These are phyloP conservation scores for Berberis thunbergii DNA, from an alignment of 164 flowering plant species.

Conservation along the genomic window DNA sequence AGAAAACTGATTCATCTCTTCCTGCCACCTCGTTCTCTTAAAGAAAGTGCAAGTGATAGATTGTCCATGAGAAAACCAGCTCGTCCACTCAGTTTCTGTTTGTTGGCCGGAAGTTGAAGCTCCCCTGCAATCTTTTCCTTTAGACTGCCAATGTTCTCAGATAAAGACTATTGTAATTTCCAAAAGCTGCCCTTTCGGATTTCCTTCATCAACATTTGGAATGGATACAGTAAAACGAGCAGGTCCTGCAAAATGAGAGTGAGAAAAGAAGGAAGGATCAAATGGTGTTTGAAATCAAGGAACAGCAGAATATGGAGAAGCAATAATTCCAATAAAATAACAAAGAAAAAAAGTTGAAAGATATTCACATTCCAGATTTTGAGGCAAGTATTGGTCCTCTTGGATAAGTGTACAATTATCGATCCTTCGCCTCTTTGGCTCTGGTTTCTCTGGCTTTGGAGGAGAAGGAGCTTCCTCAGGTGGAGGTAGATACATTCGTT, in stretches of 20 bases:
- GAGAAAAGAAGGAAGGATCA: not conserved
- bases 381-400: slow-evolving; percentile 89
- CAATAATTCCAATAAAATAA: not conserved
- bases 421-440: slow-evolving; percentile 90
- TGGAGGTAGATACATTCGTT: slow-evolving; percentile 88
- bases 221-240: slow-evolving; percentile 58
- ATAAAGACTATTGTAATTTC: slow-evolving; percentile 77
- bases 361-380: slow-evolving; percentile 58
- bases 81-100: slow-evolving; percentile 95
- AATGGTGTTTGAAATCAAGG: not conserved
- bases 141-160: slow-evolving; percentile 86
- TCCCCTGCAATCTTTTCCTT: slow-evolving; percentile 98
- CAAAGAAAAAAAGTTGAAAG: not conserved
- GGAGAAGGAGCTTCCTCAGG: slow-evolving; percentile 91
- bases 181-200: slow-evolving; percentile 77
- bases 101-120: slow-evolving; percentile 93
- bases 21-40: slow-evolving; percentile 99
- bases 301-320: not conserved
- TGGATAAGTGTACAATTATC: slow-evolving; percentile 79
- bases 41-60: slow-evolving; percentile 84
- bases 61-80: slow-evolving; percentile 97
- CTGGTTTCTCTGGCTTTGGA: slow-evolving; percentile 95
- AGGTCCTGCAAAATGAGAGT: slow-evolving; percentile 48
- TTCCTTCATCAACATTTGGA: slow-evolving; percentile 93
- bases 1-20: slow-evolving; percentile 48